Evolutionary conservation across 1,139 yeast genomes (phyloP).

Genomic region (Saccharomyces hybrid): DNA sequence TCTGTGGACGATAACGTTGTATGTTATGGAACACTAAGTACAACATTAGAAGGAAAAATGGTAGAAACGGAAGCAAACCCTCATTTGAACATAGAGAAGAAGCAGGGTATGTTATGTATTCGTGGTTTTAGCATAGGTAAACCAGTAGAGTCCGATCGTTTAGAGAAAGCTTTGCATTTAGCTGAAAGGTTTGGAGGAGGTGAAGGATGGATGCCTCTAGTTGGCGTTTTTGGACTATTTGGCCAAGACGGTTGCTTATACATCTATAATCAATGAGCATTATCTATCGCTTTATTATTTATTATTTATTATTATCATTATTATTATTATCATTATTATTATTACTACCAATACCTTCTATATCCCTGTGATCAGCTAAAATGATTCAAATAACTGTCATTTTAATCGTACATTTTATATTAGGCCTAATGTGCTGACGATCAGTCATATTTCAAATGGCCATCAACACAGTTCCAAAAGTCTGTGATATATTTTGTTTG

Average conservation of each 20-base stretch:
- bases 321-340: neutral
- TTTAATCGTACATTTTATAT: neutral
- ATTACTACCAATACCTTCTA: neutral
- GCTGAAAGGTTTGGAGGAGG: conserved; percentile 35
- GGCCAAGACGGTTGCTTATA: conserved; percentile 70
- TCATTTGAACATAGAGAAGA: conserved; percentile 31
- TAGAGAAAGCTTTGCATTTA: conserved; percentile 26
- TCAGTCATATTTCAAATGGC: conserved; percentile 35
- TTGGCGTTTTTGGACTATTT: conserved; percentile 47
- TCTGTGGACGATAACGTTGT: conserved; percentile 24
- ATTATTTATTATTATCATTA: conserved; percentile 3
- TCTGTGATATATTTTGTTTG: conserved; percentile 40
- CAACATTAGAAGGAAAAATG: conserved; percentile 34
- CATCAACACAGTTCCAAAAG: conserved; percentile 43
- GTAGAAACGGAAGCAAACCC: conserved; percentile 38
- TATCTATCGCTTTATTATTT: neutral
- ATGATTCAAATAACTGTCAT: neutral
- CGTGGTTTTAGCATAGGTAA: conserved; percentile 66
- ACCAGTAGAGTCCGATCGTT: conserved; percentile 29
- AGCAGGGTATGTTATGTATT: conserved; percentile 45
- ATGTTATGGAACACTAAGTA: conserved; percentile 32
- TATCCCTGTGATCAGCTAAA: neutral
- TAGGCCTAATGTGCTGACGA: neutral
- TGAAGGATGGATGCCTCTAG: conserved; percentile 57
- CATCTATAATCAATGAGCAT: conserved; percentile 18